Conservation (phyloP, 2,329 filamentous ascomycete genomes). For the Fusarium sp. region DNA sequence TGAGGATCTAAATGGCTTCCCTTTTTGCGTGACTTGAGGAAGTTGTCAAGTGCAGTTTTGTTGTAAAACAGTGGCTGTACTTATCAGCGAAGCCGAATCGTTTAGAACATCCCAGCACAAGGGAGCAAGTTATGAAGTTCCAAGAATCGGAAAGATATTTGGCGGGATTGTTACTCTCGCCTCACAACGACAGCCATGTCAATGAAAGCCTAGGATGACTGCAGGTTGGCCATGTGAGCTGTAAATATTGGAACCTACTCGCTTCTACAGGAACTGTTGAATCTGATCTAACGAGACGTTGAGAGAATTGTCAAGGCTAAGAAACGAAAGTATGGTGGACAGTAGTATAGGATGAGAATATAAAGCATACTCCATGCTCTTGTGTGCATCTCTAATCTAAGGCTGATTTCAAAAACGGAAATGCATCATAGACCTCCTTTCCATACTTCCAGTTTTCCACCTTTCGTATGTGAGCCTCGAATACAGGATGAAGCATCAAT, state of each 20-base stretch:
- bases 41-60: too few relatives aligned
- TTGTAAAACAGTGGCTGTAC: too few relatives aligned
- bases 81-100: conserved; percentile 43
- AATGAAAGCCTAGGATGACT: conserved; percentile 4
- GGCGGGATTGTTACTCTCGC: conserved; percentile 6
- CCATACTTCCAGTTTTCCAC: background rate
- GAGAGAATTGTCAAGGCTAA: background rate
- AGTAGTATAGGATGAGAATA: too few relatives aligned
- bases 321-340: background rate
- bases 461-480: conserved; percentile 2
- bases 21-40: too few relatives aligned
- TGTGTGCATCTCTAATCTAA: too few relatives aligned
- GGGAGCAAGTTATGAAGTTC: conserved; percentile 26
- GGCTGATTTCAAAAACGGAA: background rate
- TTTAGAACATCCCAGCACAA: conserved; percentile 22
- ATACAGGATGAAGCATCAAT: conserved; percentile 1
- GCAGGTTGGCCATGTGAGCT: background rate
- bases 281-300: background rate
- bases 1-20: too few relatives aligned
- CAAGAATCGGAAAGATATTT: conserved; percentile 32
- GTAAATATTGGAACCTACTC: accelerated
- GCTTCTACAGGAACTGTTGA: background rate
- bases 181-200: background rate
- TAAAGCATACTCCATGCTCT: too few relatives aligned
- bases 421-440: background rate